Evolutionary conservation across 225 moss, liverwort and hornwort genomes (phyloP).

Genomic region (Pleurozium schreberi): DNA sequence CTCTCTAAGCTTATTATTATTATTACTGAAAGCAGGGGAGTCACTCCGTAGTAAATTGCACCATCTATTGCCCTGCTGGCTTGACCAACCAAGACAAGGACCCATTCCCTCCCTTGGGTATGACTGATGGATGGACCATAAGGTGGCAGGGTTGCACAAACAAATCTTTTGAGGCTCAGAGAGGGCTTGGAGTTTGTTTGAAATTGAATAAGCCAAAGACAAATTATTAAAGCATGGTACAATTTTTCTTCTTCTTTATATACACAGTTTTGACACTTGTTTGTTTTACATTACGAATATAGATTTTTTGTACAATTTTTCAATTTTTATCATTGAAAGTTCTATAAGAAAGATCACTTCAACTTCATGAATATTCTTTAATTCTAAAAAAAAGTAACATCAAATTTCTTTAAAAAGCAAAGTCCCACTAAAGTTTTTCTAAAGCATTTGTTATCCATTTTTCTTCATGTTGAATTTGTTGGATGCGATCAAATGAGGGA

Average conservation of each 20-base stretch:
- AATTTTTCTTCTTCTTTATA: not conserved
- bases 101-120: not conserved
- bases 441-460: not conserved
- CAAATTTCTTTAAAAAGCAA: too few species aligned
- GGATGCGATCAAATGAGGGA: not conserved
- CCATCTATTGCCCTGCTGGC: not conserved
- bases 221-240: not conserved
- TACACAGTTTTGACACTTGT: not conserved
- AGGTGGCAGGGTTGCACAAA: too few species aligned
- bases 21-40: not conserved
- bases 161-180: too few species aligned
- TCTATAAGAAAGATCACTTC: not conserved
- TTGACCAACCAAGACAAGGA: constrained; percentile 1
- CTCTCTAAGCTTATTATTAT: too few species aligned
- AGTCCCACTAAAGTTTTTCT: not conserved
- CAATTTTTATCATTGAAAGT: not conserved
- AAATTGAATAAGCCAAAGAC: not conserved
- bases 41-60: not conserved
- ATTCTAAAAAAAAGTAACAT: not conserved
- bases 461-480: not conserved
- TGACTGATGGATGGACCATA: not conserved
- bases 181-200: not conserved
- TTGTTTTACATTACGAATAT: not conserved
- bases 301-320: rapidly evolving
- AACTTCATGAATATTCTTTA: not conserved